Base-by-base conservation (phyloP, 371 early-diverging fungal species). In the Circinella umbellata region DNA sequence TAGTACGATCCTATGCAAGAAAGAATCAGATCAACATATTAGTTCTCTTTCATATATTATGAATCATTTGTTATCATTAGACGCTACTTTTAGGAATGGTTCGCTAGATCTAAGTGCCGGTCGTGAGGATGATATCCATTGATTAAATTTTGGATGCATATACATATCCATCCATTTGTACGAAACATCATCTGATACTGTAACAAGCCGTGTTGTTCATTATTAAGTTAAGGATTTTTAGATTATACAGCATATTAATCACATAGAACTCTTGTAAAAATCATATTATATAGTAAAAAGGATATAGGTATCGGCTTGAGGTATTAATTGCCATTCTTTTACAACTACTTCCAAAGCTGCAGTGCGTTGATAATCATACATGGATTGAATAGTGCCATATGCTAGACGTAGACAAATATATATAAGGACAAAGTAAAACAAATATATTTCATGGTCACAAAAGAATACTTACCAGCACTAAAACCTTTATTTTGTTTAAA, bases 121-220 rank as follows among this genome's bases (percentile, higher is more conserved):
- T 17, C 54, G 61, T 7, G 68, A 27, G 11, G 59, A 42, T 11
- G 69, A 53, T 17, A 73, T 38, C 73, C 69, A 73, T 17, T 18
- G 47, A 51, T 69, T 65, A 36, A 63, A 73, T 51, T 73, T 73
- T 20, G 73, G 66, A 57, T 73, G 73, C 63, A 69, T 57, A 34
- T 63, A 63, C 55, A 73, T 65, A 36, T 73, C 73, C 51, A 72
- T 39, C 18, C 35, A 63, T 37, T 57, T 60, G 48, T 36, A 63
- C 3, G 68, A 55, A 13, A 54, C 18, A 20, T 20, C 61, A 27
- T 72, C 72, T 34, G 48, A 54, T 34, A 67, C 67, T 20, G 72
- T 64, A 49, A 67, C 59, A n/a, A 67, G 64, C 63, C 63, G 69
- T 69, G 47, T 10, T 15, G 14, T 13, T 17, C 47, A 51, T n/a